Percentiles rank a stretch among this genome's conserved stretches.
phyloP scores from a whole-genome alignment of 2,329 filamentous ascomycete genomes.

The Bisporella sp. region DNA sequence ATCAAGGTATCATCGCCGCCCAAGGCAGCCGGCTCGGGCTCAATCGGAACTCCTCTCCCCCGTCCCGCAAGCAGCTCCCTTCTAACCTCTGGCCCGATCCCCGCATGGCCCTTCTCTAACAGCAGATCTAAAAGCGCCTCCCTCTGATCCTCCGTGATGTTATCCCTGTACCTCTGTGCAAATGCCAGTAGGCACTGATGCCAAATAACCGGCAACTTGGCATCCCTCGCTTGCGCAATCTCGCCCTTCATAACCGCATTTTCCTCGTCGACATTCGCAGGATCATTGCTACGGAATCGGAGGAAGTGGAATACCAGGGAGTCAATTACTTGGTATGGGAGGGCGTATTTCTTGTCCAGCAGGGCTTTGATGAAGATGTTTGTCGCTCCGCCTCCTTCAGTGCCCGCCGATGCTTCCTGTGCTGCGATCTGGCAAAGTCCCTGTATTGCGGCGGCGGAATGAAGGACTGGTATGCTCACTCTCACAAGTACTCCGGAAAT shows the following conservation, averaged over 20 bases:
- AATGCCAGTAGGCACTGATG: slow-evolving; percentile 91
- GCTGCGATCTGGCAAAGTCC: slow-evolving; percentile 91
- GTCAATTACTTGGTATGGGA: slow-evolving; percentile 92
- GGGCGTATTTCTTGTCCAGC: slow-evolving; percentile 92
- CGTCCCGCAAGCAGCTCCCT: slow-evolving; percentile 72
- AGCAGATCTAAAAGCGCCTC: slow-evolving; percentile 86
- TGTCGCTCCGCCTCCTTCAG: slow-evolving; percentile 82
- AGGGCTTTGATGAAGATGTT: slow-evolving; percentile 93
- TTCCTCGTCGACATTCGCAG: slow-evolving; percentile 42
- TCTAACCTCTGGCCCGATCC: slow-evolving; percentile 86
- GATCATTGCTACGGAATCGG: slow-evolving; percentile 70
- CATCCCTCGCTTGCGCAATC: slow-evolving; percentile 40
- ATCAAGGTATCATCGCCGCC: slow-evolving; percentile 75
- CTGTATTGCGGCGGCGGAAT: slow-evolving; percentile 87
- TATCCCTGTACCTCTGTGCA: slow-evolving; percentile 88
- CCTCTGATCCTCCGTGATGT: slow-evolving; percentile 91
- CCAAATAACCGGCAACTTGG: slow-evolving; percentile 86
- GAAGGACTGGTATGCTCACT: slow-evolving; percentile 82
- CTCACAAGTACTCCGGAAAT: slow-evolving; percentile 78
- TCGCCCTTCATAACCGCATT: slow-evolving; percentile 46
- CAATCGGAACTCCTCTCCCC: slow-evolving; percentile 71
- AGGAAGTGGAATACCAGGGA: slow-evolving; percentile 95
- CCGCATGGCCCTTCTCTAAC: slow-evolving; percentile 74
- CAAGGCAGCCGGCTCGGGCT: slow-evolving; percentile 47
- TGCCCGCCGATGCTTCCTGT: slow-evolving; percentile 75